Conservation (phyloP, 2,329 filamentous ascomycete genomes). For the Chrysoporthe cubensis region DNA sequence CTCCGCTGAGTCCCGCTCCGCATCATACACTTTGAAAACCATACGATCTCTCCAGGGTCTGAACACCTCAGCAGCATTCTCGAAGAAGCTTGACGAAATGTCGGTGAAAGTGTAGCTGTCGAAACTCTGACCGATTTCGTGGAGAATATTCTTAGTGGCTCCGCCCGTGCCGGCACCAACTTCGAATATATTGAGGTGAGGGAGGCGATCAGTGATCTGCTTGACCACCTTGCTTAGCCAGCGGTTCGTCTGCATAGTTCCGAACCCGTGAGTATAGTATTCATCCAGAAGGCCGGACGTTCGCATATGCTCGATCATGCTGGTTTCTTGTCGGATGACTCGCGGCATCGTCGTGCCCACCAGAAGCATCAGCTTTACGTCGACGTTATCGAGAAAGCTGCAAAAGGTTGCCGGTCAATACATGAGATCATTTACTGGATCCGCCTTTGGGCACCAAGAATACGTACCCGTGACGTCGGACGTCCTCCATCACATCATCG, state of each 20-base stretch:
- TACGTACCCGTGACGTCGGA: no score
- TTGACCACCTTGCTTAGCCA: slow-evolving; percentile 3
- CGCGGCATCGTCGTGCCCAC: slow-evolving; percentile 38
- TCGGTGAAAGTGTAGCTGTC: slow-evolving; percentile 50
- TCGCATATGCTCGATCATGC: slow-evolving; percentile 36
- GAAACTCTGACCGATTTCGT: slow-evolving; percentile 37
- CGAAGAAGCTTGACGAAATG: slow-evolving; percentile 37
- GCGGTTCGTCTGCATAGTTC: background rate
- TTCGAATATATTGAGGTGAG: slow-evolving; percentile 41
- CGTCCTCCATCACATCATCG: slow-evolving; percentile 20
- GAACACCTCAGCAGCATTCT: background rate
- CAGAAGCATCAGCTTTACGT: slow-evolving; percentile 33
- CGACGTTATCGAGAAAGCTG: no score
- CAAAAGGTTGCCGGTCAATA: no score
- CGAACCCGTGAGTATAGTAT: slow-evolving; percentile 13
- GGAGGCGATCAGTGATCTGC: slow-evolving; percentile 38
- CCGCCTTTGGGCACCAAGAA: no score
- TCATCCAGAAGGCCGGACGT: slow-evolving; percentile 1
- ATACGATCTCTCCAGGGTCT: background rate
- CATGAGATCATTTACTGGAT: no score
- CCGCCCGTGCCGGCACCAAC: no score
- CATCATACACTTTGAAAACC: slow-evolving; percentile 32
- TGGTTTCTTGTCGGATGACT: slow-evolving; percentile 37
- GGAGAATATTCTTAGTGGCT: slow-evolving; percentile 42
- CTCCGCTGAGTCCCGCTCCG: slow-evolving; percentile 32